phyloP scores from a whole-genome alignment of 1,284 basidiomycete genomes.

The Meira miltonrushii region DNA sequence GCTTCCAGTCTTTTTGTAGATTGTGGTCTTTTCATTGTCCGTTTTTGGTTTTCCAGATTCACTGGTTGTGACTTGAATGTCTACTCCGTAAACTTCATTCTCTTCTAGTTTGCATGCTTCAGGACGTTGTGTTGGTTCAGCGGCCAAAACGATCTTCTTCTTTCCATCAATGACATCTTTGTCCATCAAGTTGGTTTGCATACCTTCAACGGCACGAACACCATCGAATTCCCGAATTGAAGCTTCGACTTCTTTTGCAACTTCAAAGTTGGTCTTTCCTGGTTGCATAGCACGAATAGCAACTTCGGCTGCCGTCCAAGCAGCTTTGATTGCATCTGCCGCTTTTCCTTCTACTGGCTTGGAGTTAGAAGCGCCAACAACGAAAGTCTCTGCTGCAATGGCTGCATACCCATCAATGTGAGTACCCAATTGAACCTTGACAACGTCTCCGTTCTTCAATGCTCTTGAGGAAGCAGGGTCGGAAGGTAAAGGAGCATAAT shows the following conservation, averaged over 20 bases:
- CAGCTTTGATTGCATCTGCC: slow-evolving; percentile 88
- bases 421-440: slow-evolving; percentile 90
- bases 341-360: slow-evolving; percentile 74
- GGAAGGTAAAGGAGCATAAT: slow-evolving; percentile 60
- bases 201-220: slow-evolving; percentile 54
- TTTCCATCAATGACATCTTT: slow-evolving; percentile 94
- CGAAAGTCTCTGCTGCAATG: slow-evolving; percentile 72
- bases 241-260: slow-evolving; percentile 79
- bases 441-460: slow-evolving; percentile 82
- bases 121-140: slow-evolving; percentile 34
- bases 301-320: slow-evolving; percentile 83
- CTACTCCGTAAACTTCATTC: slow-evolving; percentile 92
- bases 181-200: slow-evolving; percentile 76
- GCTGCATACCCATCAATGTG: slow-evolving; percentile 90
- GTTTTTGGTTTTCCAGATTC: slow-evolving; percentile 61
- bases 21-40: slow-evolving; percentile 79
- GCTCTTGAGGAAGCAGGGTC: slow-evolving; percentile 58
- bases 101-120: slow-evolving; percentile 59
- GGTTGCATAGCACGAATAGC: slow-evolving; percentile 59
- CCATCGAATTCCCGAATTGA: slow-evolving; percentile 55
- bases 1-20: slow-evolving; percentile 74
- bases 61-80: slow-evolving; percentile 66
- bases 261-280: slow-evolving; percentile 88
- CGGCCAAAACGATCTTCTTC: slow-evolving; percentile 66
- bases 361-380: slow-evolving; percentile 64